Conservation (phyloP, 2,329 filamentous ascomycete species). For the Aspergillus hortae region DNA sequence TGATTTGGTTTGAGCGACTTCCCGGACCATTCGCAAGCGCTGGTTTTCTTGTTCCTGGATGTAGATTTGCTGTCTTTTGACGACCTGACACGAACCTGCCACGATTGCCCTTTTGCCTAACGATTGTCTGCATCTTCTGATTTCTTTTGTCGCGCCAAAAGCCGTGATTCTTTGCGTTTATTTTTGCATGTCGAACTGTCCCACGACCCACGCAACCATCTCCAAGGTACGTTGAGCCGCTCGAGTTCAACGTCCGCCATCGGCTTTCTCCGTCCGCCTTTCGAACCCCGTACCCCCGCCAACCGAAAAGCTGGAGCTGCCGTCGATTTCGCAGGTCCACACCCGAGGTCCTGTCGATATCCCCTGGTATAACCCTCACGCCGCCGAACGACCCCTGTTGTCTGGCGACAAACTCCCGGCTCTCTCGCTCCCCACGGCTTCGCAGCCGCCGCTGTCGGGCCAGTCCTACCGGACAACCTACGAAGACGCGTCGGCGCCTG, state of each 20-base stretch:
- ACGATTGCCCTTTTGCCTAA: constrained; percentile 22
- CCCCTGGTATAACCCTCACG: constrained; percentile 66
- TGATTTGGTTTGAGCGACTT: constrained; percentile 24
- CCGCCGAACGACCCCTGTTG: constrained; percentile 60
- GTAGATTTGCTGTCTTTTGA: constrained; percentile 4
- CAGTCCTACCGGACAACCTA: constrained; percentile 74
- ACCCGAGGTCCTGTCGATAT: constrained; percentile 72
- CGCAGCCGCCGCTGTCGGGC: constrained; percentile 63
- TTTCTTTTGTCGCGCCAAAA: constrained; percentile 3
- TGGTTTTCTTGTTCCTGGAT: constrained; percentile 10
- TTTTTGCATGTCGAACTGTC: constrained; percentile 9
- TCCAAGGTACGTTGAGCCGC: constrained; percentile 19
- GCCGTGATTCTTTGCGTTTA: neutral
- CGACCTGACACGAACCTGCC: constrained; percentile 25
- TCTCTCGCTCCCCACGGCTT: constrained; percentile 65
- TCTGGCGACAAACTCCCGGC: constrained; percentile 73
- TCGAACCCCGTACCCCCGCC: constrained; percentile 33
- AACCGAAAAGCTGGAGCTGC: constrained; percentile 93
- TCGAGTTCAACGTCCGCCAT: constrained; percentile 21
- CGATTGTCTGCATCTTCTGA: constrained; percentile 7
- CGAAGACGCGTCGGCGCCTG: constrained; percentile 56
- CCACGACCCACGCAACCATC: neutral
- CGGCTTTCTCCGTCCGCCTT: constrained; percentile 10
- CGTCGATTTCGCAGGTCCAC: constrained; percentile 79
- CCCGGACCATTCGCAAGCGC: constrained; percentile 18